Evolutionary conservation across 2,329 filamentous ascomycete genomes (phyloP).

Genomic region (Trichophyton simii): DNA sequence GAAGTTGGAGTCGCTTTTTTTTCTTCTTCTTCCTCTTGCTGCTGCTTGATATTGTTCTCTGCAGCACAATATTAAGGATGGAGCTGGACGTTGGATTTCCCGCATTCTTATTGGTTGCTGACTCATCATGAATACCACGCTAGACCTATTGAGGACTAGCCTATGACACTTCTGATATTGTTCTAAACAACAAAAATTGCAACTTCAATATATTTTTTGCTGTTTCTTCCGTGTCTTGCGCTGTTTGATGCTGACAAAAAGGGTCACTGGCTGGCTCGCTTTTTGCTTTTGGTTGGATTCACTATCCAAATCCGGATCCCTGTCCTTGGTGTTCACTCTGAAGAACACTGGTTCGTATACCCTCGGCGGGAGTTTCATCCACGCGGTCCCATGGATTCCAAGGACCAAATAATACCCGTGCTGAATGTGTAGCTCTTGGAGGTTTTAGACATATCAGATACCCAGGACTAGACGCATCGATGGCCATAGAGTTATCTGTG

Average conservation of each 20-base stretch:
- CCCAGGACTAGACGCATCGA: neutral
- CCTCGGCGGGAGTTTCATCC: neutral
- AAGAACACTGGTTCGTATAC: neutral
- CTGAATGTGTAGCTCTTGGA: neutral
- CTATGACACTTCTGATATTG: neutral
- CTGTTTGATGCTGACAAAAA: neutral
- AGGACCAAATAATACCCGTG: neutral
- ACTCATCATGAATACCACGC: neutral
- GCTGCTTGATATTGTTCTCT: conserved; percentile 11
- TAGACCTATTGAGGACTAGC: conserved; percentile 4
- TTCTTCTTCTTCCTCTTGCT: neutral
- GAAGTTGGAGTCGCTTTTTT: neutral
- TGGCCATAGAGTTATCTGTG: neutral
- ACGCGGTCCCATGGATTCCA: neutral
- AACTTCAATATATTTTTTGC: neutral
- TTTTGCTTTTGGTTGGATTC: neutral
- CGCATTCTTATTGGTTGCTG: conserved; percentile 3
- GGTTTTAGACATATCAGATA: neutral
- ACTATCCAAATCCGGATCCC: neutral
- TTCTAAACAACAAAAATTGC: neutral
- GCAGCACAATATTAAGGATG: conserved; percentile 16
- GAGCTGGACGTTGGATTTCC: neutral
- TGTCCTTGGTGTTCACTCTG: neutral
- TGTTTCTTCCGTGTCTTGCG: neutral
- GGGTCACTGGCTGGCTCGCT: neutral